phyloP scores from a whole-genome alignment of 495 filamentous ascomycete species.

The Aspergillus taichungensis region DNA sequence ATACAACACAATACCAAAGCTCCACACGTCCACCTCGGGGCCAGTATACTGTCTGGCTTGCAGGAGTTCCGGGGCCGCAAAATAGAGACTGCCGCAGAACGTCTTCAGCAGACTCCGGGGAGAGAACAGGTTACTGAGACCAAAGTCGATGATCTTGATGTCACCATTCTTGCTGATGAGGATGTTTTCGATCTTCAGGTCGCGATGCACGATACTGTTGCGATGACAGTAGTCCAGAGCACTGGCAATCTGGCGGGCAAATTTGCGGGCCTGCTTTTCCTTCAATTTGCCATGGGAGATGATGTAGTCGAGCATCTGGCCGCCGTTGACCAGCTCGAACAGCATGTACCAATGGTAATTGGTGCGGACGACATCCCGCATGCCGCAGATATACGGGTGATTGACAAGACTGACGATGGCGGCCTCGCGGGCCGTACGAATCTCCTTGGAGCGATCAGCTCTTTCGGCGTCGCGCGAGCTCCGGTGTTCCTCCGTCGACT shows the following conservation, averaged over 20 bases:
- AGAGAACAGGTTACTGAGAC: slow-evolving; percentile 92
- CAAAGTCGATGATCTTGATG: slow-evolving; percentile 99
- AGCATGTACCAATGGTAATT: slow-evolving; percentile 99
- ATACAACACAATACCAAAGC: slow-evolving; percentile 98
- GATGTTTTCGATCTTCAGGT: slow-evolving; percentile 99
- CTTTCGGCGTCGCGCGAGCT: slow-evolving; percentile 72
- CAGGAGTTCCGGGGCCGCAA: slow-evolving; percentile 90
- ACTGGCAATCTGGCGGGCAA: slow-evolving; percentile 93
- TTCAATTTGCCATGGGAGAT: slow-evolving; percentile 96
- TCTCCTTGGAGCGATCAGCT: slow-evolving; percentile 92
- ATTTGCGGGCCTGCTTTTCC: slow-evolving; percentile 97
- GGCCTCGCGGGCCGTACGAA: slow-evolving; percentile 90
- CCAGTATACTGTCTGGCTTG: slow-evolving; percentile 93
- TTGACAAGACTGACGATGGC: slow-evolving; percentile 93
- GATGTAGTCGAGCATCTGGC: slow-evolving; percentile 99
- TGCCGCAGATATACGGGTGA: slow-evolving; percentile 94
- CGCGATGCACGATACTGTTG: slow-evolving; percentile 97
- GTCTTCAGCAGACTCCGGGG: slow-evolving; percentile 85
- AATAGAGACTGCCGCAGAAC: slow-evolving; percentile 96
- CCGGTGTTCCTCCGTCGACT: slow-evolving; percentile 77
- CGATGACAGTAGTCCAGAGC: slow-evolving; percentile 98
- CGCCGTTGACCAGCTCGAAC: slow-evolving; percentile 98
- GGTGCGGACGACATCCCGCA: slow-evolving; percentile 90
- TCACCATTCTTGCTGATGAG: slow-evolving; percentile 98
- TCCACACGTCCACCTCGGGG: slow-evolving; percentile 97